phyloP scores from a whole-genome alignment of 2,329 filamentous ascomycete genomes.

The Whalleya microplaca region DNA sequence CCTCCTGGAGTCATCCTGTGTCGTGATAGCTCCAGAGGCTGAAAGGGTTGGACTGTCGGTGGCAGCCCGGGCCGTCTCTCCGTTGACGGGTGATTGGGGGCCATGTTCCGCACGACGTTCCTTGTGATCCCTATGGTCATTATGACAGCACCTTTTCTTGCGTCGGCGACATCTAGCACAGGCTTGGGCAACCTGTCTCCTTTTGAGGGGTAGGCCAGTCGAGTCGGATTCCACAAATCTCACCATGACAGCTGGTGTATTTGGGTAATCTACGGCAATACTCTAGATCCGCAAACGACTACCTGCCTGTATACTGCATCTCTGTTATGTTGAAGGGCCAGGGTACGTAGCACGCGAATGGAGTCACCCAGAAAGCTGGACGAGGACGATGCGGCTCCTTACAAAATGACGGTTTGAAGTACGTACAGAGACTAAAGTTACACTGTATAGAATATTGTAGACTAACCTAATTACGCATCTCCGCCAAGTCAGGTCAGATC shows the following conservation, averaged over 20 bases:
- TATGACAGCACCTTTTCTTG: conserved; percentile 45
- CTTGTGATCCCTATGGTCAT: conserved; percentile 1
- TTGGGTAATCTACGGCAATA: conserved; percentile 2
- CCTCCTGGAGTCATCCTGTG: conserved; percentile 21
- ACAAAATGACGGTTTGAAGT: neutral
- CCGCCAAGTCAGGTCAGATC: neutral
- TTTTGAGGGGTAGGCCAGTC: conserved; percentile 58
- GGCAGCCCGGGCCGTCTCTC: neutral
- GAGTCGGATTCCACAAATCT: conserved; percentile 62
- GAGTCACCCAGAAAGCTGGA: neutral
- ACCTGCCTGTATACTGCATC: neutral
- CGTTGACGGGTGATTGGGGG: neutral
- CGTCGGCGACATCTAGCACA: conserved; percentile 58
- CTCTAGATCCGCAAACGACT: conserved; percentile 11
- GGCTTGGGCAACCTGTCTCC: conserved; percentile 62
- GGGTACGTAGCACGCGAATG: neutral
- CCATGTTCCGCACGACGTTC: neutral
- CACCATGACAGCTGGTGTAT: conserved; percentile 40
- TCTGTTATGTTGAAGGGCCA: neutral
- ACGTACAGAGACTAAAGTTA: neutral
- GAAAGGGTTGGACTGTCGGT: conserved; percentile 21
- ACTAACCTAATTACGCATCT: neutral
- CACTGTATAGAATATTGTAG: neutral
- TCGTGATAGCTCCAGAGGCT: conserved; percentile 11
- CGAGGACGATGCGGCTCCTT: neutral